Percentiles rank a stretch among this genome's conserved stretches.
Conservation (phyloP, 495 filamentous ascomycete genomes). For the Cenococcum geophilum region DNA sequence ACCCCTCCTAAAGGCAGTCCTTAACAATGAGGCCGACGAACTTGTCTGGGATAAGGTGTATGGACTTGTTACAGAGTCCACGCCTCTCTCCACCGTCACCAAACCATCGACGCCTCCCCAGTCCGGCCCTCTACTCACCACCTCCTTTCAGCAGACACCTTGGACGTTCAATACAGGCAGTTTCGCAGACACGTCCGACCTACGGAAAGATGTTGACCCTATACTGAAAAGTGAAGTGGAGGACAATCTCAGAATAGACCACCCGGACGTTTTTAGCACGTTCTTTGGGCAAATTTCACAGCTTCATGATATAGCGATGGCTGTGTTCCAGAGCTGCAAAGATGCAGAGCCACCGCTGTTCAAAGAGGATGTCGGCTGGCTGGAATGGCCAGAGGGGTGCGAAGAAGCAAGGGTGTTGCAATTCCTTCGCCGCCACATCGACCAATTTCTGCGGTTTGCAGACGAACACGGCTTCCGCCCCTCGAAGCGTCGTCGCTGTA, state of each 20-base stretch:
- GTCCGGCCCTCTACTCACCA: conserved; percentile 11
- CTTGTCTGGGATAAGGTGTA: conserved; percentile 20
- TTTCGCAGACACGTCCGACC: conserved; percentile 20
- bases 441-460: conserved; percentile 18
- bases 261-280: conserved; percentile 19
- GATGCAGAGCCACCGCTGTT: conserved; percentile 19
- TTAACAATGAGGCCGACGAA: conserved; percentile 12
- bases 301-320: conserved; percentile 19
- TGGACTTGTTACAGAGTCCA: conserved; percentile 6
- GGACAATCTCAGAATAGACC: conserved; percentile 22
- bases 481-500: conserved; percentile 21
- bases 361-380: conserved; percentile 22
- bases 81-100: background rate
- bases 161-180: conserved; percentile 21
- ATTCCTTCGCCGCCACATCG: conserved; percentile 14
- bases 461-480: conserved; percentile 17
- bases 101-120: conserved; percentile 20
- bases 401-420: conserved; percentile 19
- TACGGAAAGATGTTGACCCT: conserved; percentile 20
- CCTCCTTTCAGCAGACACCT: conserved; percentile 28
- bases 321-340: conserved; percentile 24
- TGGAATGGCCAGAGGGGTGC: conserved; percentile 18
- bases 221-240: conserved; percentile 24
- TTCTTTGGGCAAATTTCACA: conserved; percentile 21
- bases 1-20: conserved; percentile 15